Base-by-base conservation (phyloP, 2,329 filamentous ascomycete species). In the Ceratocystis cubensis region DNA sequence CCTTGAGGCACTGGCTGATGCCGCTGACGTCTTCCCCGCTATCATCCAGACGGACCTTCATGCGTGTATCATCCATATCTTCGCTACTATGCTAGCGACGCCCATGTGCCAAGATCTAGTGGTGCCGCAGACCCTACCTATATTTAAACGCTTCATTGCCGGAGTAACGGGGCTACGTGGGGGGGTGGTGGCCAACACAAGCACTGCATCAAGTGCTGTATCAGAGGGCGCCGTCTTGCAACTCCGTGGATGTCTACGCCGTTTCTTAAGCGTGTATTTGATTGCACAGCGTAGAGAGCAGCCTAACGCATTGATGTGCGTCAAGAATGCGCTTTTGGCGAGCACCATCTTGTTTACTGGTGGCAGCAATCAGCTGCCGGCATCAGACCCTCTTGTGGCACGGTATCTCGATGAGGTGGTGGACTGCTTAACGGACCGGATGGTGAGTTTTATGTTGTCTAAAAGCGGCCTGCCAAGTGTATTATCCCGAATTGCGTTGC, bases 41-140 rank as follows among this genome's bases (percentile, higher is more conserved):
- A 92, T 99, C 71, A 99, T 99, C 78, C 94, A 94, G 73, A 93
- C 91, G 8, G 94, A 99, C 74, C 81, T 99, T 5, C 91, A 97
- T 73, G 93, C 94, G 48, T 97, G 93, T 73, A 96, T 97, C 70
- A 84, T 99, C 63, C 92, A 99, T 77, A 96, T 97, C 66, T 96
- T 97, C 73, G 88, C 90, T 65, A 96, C 91, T 0, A 94, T 96
- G 67, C 82, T 99, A 13, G 88, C 89, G 15, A 96, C 91, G 0
- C 88, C 89, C 0, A 73, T 70, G 59, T 97, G 93, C 72, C 95
- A 99, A 76, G 84, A 89, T 30, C 82, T 90, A 46, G 90, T 97
- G 41, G 87, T 97, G 0, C 93, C 94, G 0, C 89, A 95, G 75
- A 87, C 91, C 2, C 81, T 99, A 17, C 90, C 94, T 0, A 95